These are phyloP conservation scores for Pilatotrama ljubarskyi DNA, from an alignment of 768 basidiomycete species.

Conservation along the genomic window DNA sequence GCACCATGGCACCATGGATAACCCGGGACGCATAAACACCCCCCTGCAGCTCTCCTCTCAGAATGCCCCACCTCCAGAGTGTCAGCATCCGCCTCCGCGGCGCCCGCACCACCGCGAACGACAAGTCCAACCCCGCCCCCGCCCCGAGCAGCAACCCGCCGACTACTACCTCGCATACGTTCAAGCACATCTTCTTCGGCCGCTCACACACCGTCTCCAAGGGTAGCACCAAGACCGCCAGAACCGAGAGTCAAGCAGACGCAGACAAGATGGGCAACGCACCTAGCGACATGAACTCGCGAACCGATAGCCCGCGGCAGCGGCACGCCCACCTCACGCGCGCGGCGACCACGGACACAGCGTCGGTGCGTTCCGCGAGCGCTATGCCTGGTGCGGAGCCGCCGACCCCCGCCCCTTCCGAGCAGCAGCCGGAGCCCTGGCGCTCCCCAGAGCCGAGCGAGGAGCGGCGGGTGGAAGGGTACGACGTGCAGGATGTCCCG, in stretches of 20 bases:
- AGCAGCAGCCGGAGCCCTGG: not conserved
- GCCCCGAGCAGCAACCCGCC: not conserved
- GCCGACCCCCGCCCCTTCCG: constrained; percentile 2
- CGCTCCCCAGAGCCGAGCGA: not conserved
- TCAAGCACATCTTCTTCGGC: constrained; percentile 11
- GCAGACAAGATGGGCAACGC: constrained; percentile 19
- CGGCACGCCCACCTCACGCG: not conserved
- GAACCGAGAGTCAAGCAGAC: not conserved
- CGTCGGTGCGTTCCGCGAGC: constrained; percentile 4
- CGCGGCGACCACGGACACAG: constrained; percentile 3
- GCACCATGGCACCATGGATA: too few relatives aligned
- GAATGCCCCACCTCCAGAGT: constrained; percentile 17
- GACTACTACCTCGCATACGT: not conserved
- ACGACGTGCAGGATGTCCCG: constrained; percentile 4
- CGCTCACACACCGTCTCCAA: not conserved
- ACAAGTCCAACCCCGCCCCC: constrained; percentile 1
- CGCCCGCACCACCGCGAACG: not conserved
- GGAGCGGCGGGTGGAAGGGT: not conserved
- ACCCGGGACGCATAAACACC: not conserved
- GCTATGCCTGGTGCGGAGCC: constrained; percentile 21
- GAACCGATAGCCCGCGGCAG: not conserved
- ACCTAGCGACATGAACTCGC: constrained; percentile 22
- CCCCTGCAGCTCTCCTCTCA: not conserved
- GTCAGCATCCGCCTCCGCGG: constrained; percentile 21
- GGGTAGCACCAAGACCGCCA: not conserved